Conservation (phyloP, 75 land plant genomes). For the Pseudotsuga menziesii region DNA sequence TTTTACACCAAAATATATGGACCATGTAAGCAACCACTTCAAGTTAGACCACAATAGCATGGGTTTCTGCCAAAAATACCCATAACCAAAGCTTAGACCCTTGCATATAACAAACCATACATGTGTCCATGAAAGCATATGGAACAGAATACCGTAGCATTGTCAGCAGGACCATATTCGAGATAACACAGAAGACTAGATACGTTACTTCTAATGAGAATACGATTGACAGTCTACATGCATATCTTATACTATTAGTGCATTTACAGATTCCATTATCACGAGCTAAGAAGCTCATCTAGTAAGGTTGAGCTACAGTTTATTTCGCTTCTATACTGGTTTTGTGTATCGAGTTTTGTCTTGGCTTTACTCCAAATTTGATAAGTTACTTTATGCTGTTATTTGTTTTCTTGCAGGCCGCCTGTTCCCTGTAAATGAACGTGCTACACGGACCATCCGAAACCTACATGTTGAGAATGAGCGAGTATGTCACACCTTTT, state of each 20-base stretch:
- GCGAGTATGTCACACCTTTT: constrained; percentile 50
- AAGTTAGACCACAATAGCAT: no score
- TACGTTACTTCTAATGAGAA: no score
- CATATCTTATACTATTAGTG: not conserved
- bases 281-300: not conserved
- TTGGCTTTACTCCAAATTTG: not conserved
- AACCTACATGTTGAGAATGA: constrained; percentile 94
- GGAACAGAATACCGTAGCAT: no score
- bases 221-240: no score
- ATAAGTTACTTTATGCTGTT: constrained; percentile 1
- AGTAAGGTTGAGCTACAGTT: not conserved
- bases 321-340: not conserved
- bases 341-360: not conserved
- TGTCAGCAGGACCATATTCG: no score
- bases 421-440: constrained; percentile 87
- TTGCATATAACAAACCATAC: no score
- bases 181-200: no score
- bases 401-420: constrained; percentile 40
- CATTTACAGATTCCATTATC: not conserved
- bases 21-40: no score
- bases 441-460: constrained; percentile 85
- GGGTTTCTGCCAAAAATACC: no score
- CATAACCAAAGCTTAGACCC: no score
- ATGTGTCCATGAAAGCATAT: no score
- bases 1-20: no score